phyloP scores from a whole-genome alignment of 371 early-diverging fungal genomes.

The Entomophthora muscae region DNA sequence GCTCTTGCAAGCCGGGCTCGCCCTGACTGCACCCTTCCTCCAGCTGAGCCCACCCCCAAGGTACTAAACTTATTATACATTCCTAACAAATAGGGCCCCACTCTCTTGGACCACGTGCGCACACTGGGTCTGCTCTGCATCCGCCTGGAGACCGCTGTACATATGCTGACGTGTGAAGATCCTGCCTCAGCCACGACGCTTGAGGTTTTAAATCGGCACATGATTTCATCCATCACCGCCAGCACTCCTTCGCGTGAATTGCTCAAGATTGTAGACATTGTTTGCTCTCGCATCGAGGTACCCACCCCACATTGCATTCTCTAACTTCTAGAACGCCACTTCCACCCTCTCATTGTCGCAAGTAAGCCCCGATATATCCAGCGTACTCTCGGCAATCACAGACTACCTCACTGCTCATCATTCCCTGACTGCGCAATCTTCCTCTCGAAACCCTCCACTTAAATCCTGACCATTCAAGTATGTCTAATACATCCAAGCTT shows the following conservation, averaged over 20 bases:
- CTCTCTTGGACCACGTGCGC: background rate
- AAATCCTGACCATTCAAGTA: background rate
- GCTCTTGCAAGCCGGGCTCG: background rate
- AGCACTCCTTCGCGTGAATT: background rate
- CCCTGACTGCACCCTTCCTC: background rate
- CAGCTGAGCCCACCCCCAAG: background rate
- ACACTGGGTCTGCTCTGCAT: background rate
- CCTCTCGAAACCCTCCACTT: background rate
- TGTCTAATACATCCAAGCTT: too few species aligned
- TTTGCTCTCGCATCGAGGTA: conserved; percentile 1
- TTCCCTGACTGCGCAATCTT: background rate
- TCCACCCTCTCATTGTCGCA: background rate
- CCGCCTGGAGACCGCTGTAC: background rate
- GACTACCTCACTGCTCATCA: background rate
- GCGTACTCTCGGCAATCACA: background rate
- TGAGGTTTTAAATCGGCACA: background rate
- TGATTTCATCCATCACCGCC: background rate
- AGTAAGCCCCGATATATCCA: background rate
- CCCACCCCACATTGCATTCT: too few species aligned
- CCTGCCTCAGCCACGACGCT: too few species aligned
- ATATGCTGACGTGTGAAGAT: background rate
- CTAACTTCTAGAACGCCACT: background rate
- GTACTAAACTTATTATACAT: background rate
- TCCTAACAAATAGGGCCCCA: background rate
- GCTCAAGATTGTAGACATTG: background rate